Percentiles rank a stretch among this genome's conserved stretches.
These are phyloP conservation scores for Psilocybe azurescens DNA, from an alignment of 768 basidiomycete genomes.

Conservation along the genomic window DNA sequence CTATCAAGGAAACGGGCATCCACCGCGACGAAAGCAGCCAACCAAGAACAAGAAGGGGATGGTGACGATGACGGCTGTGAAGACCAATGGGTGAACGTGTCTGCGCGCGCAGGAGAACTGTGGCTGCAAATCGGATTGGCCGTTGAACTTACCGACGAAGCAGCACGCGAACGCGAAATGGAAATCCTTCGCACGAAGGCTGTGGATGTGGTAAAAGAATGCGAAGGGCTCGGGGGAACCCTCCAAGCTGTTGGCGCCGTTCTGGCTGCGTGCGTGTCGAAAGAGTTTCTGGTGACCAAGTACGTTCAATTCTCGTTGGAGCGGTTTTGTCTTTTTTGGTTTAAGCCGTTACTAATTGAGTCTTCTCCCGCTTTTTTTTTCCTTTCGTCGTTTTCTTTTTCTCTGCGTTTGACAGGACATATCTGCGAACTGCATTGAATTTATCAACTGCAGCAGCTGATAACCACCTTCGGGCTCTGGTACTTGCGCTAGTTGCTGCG, in stretches of 20 bases:
- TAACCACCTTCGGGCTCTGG: conserved; percentile 74
- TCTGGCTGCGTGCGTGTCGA: conserved; percentile 54
- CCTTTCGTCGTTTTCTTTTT: conserved; percentile 4
- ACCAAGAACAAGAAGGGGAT: neutral
- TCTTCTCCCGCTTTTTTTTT: conserved; percentile 13
- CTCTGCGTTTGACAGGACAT: conserved; percentile 43
- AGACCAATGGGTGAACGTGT: conserved; percentile 38
- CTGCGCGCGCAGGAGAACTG: conserved; percentile 38
- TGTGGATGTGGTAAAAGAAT: conserved; percentile 45
- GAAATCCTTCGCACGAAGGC: conserved; percentile 37
- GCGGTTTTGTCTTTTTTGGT: conserved; percentile 1
- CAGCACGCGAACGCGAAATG: conserved; percentile 27
- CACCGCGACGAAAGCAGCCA: neutral
- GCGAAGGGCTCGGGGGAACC: conserved; percentile 57
- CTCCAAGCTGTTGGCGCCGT: conserved; percentile 60
- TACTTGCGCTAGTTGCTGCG: conserved; percentile 69
- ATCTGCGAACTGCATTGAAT: conserved; percentile 63
- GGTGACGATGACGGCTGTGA: conserved; percentile 32
- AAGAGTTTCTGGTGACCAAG: conserved; percentile 69
- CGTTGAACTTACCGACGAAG: conserved; percentile 18
- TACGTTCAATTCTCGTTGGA: conserved; percentile 34
- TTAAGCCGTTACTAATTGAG: neutral
- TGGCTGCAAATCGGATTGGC: conserved; percentile 37
- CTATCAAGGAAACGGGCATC: conserved; percentile 35
- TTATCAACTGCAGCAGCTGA: conserved; percentile 64